These are phyloP conservation scores for Rubroboletus satanas DNA, from an alignment of 768 basidiomycete species.

Conservation along the genomic window DNA sequence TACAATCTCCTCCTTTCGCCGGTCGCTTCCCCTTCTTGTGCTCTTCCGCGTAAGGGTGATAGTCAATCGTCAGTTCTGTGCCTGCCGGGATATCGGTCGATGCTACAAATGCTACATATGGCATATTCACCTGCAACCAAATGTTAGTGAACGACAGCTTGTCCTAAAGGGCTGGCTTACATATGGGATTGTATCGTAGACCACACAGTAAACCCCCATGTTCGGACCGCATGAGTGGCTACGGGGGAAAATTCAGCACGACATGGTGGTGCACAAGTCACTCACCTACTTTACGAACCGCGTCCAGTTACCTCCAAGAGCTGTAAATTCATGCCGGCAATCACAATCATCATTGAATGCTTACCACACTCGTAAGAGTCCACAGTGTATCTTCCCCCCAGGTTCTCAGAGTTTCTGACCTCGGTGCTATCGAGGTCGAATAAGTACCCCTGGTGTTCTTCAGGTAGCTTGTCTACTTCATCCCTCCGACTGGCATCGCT, in stretches of 20 bases:
- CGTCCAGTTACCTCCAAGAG: constrained; percentile 64
- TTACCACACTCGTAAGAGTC: constrained; percentile 51
- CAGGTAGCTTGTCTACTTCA: constrained; percentile 36
- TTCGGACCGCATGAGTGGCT: constrained; percentile 72
- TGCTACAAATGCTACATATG: constrained; percentile 60
- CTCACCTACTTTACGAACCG: constrained; percentile 63
- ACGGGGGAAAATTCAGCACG: constrained; percentile 5
- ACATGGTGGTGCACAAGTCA: neutral
- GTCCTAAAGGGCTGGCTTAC: constrained; percentile 29
- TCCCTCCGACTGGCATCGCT: constrained; percentile 38
- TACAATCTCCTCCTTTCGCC: constrained; percentile 31
- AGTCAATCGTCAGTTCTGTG: constrained; percentile 64
- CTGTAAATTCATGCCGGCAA: constrained; percentile 1
- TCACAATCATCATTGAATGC: constrained; percentile 13
- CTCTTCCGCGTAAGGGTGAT: constrained; percentile 44
- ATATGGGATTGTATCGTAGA: constrained; percentile 58
- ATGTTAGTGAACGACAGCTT: neutral
- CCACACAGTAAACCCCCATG: constrained; percentile 50
- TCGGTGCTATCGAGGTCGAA: constrained; percentile 66
- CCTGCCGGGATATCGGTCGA: constrained; percentile 42
- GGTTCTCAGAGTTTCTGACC: constrained; percentile 32
- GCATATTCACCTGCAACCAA: constrained; percentile 47
- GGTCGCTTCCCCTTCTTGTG: constrained; percentile 26
- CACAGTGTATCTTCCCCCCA: constrained; percentile 45
- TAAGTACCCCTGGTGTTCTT: constrained; percentile 42